Evolutionary conservation across 1,139 yeast species (phyloP), one percentile per base, ranked within the genome.

Genomic region (Debaryomyces fabryi): DNA sequence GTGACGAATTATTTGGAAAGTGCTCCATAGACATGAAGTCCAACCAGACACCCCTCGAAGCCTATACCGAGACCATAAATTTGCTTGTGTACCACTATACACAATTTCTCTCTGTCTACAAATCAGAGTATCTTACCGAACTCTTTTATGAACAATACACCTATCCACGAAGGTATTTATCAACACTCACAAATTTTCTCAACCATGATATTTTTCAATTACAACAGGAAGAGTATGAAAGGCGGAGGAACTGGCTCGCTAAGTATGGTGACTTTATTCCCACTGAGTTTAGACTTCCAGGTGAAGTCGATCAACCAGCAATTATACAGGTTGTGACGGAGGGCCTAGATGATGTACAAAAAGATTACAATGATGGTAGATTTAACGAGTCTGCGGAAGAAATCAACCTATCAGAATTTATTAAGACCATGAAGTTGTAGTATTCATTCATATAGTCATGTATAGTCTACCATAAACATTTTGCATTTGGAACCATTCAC

Each of bases 191-290:
- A 16, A 61, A 64, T 5, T 72, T 73, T 49, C 58, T 76, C 21
- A 67, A 70, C 48, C 69, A 67, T 4, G 74, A 70, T 16, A 53
- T 76, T 37, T 58, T 62, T 39, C 58, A 57, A 39, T 53, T 74
- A 37, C 78, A 74, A 52, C 58, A 61, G 25, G 68, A 68, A 39
- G 81, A 76, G 54, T 53, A 58, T 6, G 67, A 65, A 32, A 58
- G 78, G 51, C 58, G 81, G 35, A 60, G 57, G 35, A 57, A 56
- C 21, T 76, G 81, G 81, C 58, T 73, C 25, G 56, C 59, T 3
- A 67, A 69, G 42, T 74, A 71, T 51, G 80, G 79, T 4, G 72
- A 67, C 42, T 75, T 69, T 49, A 73, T 75, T 8, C 81, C 81
- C 3, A 66, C 64, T 44, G 76, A 72, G 49, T 72, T 75, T 51